Evolutionary conservation across 2,329 filamentous ascomycete genomes (phyloP), one percentile per base, ranked within the genome.

Genomic region (Cytospora chrysosperma): DNA sequence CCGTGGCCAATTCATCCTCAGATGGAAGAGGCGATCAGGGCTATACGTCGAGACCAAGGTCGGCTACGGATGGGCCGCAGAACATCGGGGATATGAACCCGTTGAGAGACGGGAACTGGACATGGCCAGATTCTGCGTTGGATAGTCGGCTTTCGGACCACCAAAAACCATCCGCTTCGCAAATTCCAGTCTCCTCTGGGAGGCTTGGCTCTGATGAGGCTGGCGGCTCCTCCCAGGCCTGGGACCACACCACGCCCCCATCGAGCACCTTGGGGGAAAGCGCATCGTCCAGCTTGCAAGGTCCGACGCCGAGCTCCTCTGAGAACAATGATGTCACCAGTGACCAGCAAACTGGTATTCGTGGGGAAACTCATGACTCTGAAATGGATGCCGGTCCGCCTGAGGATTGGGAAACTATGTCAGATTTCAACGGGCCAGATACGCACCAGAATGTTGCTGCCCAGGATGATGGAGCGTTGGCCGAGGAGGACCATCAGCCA

Each of bases 31-130:
- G n/a, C 61, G 49, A 54, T 62, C 67, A 32, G 67, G 65, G 52
- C 66, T 52, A 65, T 26, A 53, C 68, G 7, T 61, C 70, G 21
- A 75, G 85, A 43, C 83, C 82, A 21, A 78, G 86, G 51, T 79
- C 86, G 30, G 77, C 80, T 56, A 88, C 86, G 0, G 86, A 88
- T 68, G 85, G 85, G 0, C 83, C 83, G 4, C 77, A 76, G 51
- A 70, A 73, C 7, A 75, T 75, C 4, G 74, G 77, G 10, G 73
- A 73, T 2, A 75, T 81, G 59, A 82, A 85, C 57, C 81, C 82
- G 0, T 71, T 88, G 19, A 85, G 80, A 1, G 85, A 85, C 70
- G 87, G 87, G 66, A 88, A 76, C 68, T 89, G 86, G 86, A 81
- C 80, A 0, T 88, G 88, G 68, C 75, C 78, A 4, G 75, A 74